Conservation (phyloP, 495 filamentous ascomycete genomes). For the Tetracladium marchalianum region DNA sequence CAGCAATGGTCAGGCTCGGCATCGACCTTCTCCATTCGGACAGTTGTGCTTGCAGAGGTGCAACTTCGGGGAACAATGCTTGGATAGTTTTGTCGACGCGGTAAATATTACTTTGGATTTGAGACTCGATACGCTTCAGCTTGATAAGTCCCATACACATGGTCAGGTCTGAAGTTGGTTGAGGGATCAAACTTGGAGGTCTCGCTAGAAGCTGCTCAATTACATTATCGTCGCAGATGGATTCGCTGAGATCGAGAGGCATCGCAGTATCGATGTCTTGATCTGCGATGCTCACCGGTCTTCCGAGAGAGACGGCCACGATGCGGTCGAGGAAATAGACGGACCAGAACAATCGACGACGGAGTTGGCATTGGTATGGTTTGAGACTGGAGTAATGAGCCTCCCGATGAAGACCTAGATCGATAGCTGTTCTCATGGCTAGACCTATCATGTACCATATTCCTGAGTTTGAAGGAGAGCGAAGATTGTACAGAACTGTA, state of each 20-base stretch:
- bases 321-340: constrained; percentile 43
- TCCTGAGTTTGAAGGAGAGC: constrained; percentile 40
- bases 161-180: constrained; percentile 24
- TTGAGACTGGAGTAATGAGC: constrained; percentile 37
- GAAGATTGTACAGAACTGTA: constrained; percentile 38
- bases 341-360: constrained; percentile 42
- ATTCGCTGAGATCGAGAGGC: constrained; percentile 32
- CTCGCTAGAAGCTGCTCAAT: constrained; percentile 25
- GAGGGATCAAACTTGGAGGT: constrained; percentile 22
- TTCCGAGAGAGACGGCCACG: constrained; percentile 40
- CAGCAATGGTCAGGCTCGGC: constrained; percentile 26
- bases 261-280: constrained; percentile 42
- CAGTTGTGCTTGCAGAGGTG: constrained; percentile 36
- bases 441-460: constrained; percentile 50
- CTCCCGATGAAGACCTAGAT: constrained; percentile 41
- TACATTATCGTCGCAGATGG: constrained; percentile 27
- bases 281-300: constrained; percentile 42
- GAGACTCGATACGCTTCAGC: constrained; percentile 41
- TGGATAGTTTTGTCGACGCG: constrained; percentile 40
- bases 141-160: constrained; percentile 38
- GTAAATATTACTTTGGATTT: constrained; percentile 45
- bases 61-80: constrained; percentile 36
- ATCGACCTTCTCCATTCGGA: constrained; percentile 41
- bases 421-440: constrained; percentile 44
- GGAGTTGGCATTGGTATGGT: constrained; percentile 36